These are phyloP conservation scores for Skeletonema marinoi DNA, from an alignment of 108 stramenopile species.

Conservation along the genomic window DNA sequence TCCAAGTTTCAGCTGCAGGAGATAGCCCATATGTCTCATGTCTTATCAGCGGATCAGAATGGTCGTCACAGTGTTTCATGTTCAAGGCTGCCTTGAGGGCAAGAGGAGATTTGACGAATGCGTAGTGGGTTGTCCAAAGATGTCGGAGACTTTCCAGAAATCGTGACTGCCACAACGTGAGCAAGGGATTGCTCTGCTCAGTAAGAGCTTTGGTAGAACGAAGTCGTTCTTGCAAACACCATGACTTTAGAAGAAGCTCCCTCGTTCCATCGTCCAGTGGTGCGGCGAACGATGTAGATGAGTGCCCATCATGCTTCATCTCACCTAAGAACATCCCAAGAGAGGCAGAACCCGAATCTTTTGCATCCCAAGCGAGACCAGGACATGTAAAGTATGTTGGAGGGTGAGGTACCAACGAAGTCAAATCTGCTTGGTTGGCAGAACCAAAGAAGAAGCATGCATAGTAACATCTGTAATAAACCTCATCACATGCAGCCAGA, in stretches of 20 bases:
- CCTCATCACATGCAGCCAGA: constrained; percentile 27
- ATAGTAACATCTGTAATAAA: constrained; percentile 47
- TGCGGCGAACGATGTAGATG: constrained; percentile 13
- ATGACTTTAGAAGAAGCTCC: constrained; percentile 25
- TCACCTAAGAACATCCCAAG: constrained; percentile 19
- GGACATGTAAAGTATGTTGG: constrained; percentile 39
- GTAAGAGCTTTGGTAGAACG: background rate
- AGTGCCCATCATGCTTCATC: background rate
- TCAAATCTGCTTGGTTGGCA: background rate
- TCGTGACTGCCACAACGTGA: constrained; percentile 39
- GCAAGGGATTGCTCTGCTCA: constrained; percentile 14
- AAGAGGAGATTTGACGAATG: constrained; percentile 2
- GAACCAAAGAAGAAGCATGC: background rate
- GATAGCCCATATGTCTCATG: constrained; percentile 35
- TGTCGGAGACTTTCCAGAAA: constrained; percentile 39
- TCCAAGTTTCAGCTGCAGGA: constrained; percentile 18
- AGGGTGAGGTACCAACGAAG: constrained; percentile 42
- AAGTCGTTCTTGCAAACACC: constrained; percentile 27
- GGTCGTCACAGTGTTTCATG: background rate
- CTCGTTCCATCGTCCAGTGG: constrained; percentile 27
- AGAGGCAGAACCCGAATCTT: constrained; percentile 13
- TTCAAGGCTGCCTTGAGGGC: background rate
- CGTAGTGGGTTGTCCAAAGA: constrained; percentile 37
- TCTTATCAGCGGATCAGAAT: constrained; percentile 6
- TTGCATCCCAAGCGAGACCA: constrained; percentile 43